Evolutionary conservation across 129 eudicot species (phyloP).

Genomic region (Centella asiatica): DNA sequence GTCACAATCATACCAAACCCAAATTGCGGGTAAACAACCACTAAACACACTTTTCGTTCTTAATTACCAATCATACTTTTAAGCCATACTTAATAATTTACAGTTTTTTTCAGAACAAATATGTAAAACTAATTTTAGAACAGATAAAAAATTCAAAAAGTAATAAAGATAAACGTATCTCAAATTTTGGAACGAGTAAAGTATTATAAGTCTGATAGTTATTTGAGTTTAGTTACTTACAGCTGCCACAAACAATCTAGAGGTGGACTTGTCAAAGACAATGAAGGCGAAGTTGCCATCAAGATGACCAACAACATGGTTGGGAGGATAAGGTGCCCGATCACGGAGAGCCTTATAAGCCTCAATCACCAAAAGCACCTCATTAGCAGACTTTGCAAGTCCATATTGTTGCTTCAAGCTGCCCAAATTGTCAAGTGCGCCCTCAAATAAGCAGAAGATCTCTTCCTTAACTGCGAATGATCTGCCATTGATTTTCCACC

Average conservation of each 20-base stretch:
- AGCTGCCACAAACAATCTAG: constrained; percentile 85
- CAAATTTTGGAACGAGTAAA: too few relatives aligned
- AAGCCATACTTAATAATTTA: too few relatives aligned
- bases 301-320: constrained; percentile 89
- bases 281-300: constrained; percentile 71
- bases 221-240: constrained; percentile 34
- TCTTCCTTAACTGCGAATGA: constrained; percentile 91
- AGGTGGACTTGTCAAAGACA: constrained; percentile 85
- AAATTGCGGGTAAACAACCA: background rate
- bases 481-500: constrained; percentile 27
- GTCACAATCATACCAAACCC: constrained; percentile 17
- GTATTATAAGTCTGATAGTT: constrained; percentile 10
- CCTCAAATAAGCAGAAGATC: constrained; percentile 86
- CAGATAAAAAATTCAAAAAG: too few relatives aligned
- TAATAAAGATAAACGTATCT: too few relatives aligned
- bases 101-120: too few relatives aligned
- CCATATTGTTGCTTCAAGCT: constrained; percentile 93
- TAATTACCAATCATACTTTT: too few relatives aligned
- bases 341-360: constrained; percentile 95
- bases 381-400: constrained; percentile 76
- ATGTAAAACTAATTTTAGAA: too few relatives aligned
- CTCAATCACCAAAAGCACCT: constrained; percentile 80
- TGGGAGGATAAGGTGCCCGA: constrained; percentile 92
- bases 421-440: constrained; percentile 82
- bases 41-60: too few relatives aligned